Conservation (phyloP, 306 rosid genomes). For the Quercus cerris region DNA sequence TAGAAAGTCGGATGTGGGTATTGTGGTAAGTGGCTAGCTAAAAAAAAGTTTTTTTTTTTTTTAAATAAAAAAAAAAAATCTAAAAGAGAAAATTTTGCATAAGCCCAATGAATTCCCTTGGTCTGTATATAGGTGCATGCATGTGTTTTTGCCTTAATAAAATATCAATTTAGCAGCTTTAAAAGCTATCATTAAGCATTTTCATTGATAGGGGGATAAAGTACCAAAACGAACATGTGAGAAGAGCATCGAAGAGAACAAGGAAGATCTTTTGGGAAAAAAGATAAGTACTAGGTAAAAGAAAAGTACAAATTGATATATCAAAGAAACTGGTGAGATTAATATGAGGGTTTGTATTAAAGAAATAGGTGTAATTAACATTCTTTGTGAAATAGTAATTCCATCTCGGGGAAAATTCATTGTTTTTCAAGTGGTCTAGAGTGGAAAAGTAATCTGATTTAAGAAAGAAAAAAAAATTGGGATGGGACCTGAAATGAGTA, state of each 20-base stretch:
- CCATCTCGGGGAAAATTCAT: slow-evolving; percentile 2
- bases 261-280: not conserved
- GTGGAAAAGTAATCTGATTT: slow-evolving; percentile 15
- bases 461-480: not conserved
- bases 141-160: too few relatives aligned
- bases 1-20: too few relatives aligned
- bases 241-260: not conserved
- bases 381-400: not conserved
- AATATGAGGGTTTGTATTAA: not conserved
- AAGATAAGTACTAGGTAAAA: not conserved
- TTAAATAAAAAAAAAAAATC: too few relatives aligned
- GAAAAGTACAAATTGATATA: not conserved
- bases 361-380: not conserved
- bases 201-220: not conserved
- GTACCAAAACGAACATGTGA: not conserved
- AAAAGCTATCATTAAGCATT: not conserved
- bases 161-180: too few relatives aligned
- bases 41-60: too few relatives aligned
- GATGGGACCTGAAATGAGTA: slow-evolving; percentile 39
- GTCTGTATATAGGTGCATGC: too few relatives aligned
- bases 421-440: slow-evolving; percentile 15
- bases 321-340: not conserved
- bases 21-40: too few relatives aligned
- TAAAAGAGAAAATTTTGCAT: too few relatives aligned
- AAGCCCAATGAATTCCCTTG: too few relatives aligned